Conservation (phyloP, 306 rosid genomes). For the Leucaena leucocephala region DNA sequence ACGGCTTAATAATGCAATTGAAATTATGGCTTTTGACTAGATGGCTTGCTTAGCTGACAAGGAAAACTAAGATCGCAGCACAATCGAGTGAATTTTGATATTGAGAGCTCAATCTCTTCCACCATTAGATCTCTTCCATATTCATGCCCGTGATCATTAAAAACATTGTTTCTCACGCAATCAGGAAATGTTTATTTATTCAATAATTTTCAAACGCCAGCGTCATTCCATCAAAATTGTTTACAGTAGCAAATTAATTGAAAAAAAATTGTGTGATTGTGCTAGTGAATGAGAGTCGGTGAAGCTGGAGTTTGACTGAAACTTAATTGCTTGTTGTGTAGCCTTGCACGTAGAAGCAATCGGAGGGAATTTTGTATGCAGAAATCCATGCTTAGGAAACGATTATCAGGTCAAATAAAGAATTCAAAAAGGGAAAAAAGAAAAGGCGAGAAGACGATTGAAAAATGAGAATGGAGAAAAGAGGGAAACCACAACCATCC, state of each 20-base stretch:
- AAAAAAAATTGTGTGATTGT: background rate
- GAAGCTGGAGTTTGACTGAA: background rate
- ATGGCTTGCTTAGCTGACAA: conserved; percentile 3
- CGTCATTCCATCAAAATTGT: too few species aligned
- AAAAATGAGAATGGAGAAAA: background rate
- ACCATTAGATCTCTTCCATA: background rate
- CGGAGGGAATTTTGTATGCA: background rate
- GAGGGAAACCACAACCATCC: too few species aligned
- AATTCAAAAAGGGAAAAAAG: too few species aligned
- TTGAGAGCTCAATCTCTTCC: background rate
- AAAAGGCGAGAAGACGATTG: background rate
- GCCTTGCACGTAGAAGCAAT: background rate
- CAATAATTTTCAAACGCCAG: too few species aligned
- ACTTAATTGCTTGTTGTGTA: background rate
- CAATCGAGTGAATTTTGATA: background rate
- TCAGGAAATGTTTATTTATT: background rate
- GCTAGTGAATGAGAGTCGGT: background rate
- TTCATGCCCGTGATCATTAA: background rate
- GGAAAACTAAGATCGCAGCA: background rate
- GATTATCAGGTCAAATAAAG: background rate
- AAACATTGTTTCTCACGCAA: background rate
- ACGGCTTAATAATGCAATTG: background rate
- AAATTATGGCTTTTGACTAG: background rate
- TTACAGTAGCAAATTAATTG: background rate
- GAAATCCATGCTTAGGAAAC: background rate